phyloP scores from a whole-genome alignment of 1,284 basidiomycete species.

The Rhodotorula glutinis region DNA sequence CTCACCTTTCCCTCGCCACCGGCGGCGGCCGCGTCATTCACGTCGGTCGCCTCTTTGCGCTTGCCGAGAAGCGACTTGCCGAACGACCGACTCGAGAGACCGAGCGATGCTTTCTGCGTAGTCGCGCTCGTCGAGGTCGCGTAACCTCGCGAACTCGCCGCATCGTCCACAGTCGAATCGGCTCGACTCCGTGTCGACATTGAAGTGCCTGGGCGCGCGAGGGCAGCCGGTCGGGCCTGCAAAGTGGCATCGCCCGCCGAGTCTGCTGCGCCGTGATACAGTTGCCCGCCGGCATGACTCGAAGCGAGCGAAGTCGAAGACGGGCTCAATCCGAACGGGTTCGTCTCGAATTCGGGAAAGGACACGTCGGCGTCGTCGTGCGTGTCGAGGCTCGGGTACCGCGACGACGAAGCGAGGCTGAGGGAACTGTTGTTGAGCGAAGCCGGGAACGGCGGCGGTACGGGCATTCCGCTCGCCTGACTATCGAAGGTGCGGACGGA shows the following conservation, averaged over 20 bases:
- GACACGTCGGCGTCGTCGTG: conserved; percentile 21
- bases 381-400: background rate
- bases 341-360: conserved; percentile 25
- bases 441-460: conserved; percentile 5
- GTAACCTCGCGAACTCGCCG: background rate
- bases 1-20: conserved; percentile 4
- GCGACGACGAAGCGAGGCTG: background rate
- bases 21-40: background rate
- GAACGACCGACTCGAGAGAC: conserved; percentile 11
- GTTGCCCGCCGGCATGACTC: background rate
- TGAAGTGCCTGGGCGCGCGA: conserved; percentile 9
- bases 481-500: conserved; percentile 11
- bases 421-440: conserved; percentile 6
- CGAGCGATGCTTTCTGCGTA: background rate
- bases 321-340: conserved; percentile 4
- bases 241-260: background rate
- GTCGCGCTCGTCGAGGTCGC: background rate
- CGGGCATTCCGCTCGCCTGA: background rate
- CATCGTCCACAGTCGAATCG: background rate
- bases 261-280: background rate
- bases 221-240: background rate
- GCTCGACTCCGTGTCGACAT: conserved; percentile 21
- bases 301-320: background rate
- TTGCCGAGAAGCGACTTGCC: conserved; percentile 2
- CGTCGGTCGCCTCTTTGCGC: background rate